A percentile compares a stretch with the other conserved stretches of the same genome.
These are phyloP conservation scores for Myxozyma melibiosi DNA, from an alignment of 805 yeast genomes.

Conservation along the genomic window DNA sequence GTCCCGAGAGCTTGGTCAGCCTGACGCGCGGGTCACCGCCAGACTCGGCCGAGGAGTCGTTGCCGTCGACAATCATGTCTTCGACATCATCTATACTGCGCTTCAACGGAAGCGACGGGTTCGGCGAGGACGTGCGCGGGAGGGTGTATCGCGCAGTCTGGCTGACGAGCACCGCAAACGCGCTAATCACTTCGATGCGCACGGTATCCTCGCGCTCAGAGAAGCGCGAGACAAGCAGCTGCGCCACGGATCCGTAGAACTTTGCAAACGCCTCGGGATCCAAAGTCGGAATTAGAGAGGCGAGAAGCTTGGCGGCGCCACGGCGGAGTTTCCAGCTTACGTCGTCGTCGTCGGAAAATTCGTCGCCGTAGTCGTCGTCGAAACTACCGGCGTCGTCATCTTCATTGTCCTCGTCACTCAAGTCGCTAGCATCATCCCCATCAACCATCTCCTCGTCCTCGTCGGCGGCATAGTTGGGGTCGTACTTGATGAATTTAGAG, in stretches of 20 bases:
- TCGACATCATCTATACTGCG: slow-evolving; percentile 28
- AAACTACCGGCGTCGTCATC: slow-evolving; percentile 47
- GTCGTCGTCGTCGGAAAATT: slow-evolving; percentile 51
- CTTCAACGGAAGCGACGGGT: slow-evolving; percentile 15
- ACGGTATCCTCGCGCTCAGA: slow-evolving; percentile 49
- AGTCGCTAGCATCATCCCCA: slow-evolving; percentile 45
- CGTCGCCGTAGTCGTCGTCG: slow-evolving; percentile 41
- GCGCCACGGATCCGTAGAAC: slow-evolving; percentile 42
- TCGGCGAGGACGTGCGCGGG: slow-evolving; percentile 17
- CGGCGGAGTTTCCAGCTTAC: slow-evolving; percentile 66
- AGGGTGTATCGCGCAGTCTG: neutral
- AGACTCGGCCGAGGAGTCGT: neutral
- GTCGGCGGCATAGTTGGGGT: slow-evolving; percentile 49
- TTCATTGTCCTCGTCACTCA: slow-evolving; percentile 51
- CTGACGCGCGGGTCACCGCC: slow-evolving; percentile 20
- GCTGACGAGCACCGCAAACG: slow-evolving; percentile 48
- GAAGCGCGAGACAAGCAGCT: slow-evolving; percentile 48
- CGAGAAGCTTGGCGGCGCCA: slow-evolving; percentile 51
- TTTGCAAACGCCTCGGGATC: slow-evolving; percentile 11
- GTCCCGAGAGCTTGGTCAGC: slow-evolving; percentile 18
- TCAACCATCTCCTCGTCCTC: slow-evolving; percentile 34
- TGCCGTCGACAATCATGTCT: slow-evolving; percentile 5
- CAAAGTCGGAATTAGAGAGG: slow-evolving; percentile 45
- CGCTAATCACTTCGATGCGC: slow-evolving; percentile 51
- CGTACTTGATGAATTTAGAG: slow-evolving; percentile 46